Evolutionary conservation across 352 stramenopile genomes (phyloP).

Genomic region (Phytophthora ramorum): DNA sequence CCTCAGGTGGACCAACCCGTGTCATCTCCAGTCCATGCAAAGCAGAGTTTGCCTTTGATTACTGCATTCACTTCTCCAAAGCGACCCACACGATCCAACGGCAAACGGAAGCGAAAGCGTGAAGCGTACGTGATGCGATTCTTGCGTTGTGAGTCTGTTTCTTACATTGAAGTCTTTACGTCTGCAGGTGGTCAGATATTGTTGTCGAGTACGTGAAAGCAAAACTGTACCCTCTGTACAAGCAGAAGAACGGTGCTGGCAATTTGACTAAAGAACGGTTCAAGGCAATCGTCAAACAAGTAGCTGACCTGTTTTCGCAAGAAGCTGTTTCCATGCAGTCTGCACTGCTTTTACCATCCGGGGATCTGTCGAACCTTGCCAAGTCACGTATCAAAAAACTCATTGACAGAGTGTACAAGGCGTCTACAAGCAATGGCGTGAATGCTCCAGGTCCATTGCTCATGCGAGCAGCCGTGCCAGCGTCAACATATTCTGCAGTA

Average conservation of each 20-base stretch:
- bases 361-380: slow-evolving; percentile 58
- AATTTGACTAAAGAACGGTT: slow-evolving; percentile 80
- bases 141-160: background rate
- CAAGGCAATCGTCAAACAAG: slow-evolving; percentile 82
- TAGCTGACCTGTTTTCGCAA: slow-evolving; percentile 58
- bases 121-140: slow-evolving; percentile 44
- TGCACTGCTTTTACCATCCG: slow-evolving; percentile 41
- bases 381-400: slow-evolving; percentile 79
- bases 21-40: slow-evolving; percentile 16
- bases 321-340: slow-evolving; percentile 75
- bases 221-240: slow-evolving; percentile 85
- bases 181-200: slow-evolving; percentile 49
- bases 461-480: slow-evolving; percentile 18
- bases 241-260: slow-evolving; percentile 48
- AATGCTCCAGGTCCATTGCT: slow-evolving; percentile 21
- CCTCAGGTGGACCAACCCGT: slow-evolving; percentile 19
- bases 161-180: slow-evolving; percentile 2
- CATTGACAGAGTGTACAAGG: slow-evolving; percentile 75
- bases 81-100: slow-evolving; percentile 28
- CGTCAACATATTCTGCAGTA: slow-evolving; percentile 50
- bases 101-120: slow-evolving; percentile 54
- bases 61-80: slow-evolving; percentile 53
- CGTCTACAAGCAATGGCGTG: slow-evolving; percentile 22
- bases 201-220: slow-evolving; percentile 83
- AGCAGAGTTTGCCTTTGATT: slow-evolving; percentile 48